Evolutionary conservation across 2,329 filamentous ascomycete genomes (phyloP).

Genomic region (Claviceps sp.): DNA sequence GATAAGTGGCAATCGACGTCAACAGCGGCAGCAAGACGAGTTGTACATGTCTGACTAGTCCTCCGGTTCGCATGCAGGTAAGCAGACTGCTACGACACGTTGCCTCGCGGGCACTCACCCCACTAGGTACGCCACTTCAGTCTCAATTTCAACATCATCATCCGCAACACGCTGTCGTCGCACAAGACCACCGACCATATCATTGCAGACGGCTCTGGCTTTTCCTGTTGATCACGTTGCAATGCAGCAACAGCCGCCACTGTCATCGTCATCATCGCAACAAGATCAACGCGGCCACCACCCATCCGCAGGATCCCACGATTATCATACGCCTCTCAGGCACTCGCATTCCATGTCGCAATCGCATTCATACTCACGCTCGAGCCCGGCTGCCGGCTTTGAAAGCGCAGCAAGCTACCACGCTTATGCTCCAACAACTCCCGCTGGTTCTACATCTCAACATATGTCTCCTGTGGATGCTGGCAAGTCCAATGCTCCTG

Average conservation of each 20-base stretch:
- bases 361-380: constrained; percentile 69
- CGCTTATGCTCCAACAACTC: constrained; percentile 50
- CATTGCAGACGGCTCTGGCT: constrained; percentile 30
- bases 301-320: constrained; percentile 31
- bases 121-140: constrained; percentile 15
- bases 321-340: constrained; percentile 52
- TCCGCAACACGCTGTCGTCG: constrained; percentile 25
- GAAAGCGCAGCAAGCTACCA: constrained; percentile 41
- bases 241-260: constrained; percentile 19
- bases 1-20: background rate
- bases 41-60: constrained; percentile 38
- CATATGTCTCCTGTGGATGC: constrained; percentile 46
- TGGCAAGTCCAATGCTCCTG: constrained; percentile 41
- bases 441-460: constrained; percentile 46
- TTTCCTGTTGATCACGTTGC: constrained; percentile 33
- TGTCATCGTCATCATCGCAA: constrained; percentile 23
- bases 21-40: constrained; percentile 30
- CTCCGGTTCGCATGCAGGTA: constrained; percentile 25
- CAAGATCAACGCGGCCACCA: constrained; percentile 17
- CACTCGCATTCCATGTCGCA: constrained; percentile 54
- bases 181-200: constrained; percentile 21
- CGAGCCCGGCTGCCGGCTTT: constrained; percentile 57
- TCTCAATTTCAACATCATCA: constrained; percentile 9
- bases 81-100: constrained; percentile 29
- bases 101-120: constrained; percentile 23